Conservation (phyloP, 768 basidiomycete species). For the Cyclocybe aegerita region DNA sequence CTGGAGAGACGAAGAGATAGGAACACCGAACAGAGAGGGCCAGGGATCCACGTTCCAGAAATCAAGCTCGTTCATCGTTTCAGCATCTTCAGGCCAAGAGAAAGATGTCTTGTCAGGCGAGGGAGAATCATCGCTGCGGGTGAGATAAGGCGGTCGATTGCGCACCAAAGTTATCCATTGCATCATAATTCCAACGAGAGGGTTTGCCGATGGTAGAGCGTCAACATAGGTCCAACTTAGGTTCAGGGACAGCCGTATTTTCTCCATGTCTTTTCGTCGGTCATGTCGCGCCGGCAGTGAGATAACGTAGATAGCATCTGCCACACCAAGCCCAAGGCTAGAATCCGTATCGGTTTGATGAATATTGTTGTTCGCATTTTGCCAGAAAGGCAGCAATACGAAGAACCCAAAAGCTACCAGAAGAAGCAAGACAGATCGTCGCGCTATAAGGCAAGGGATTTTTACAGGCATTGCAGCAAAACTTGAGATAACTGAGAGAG, state of each 20-base stretch:
- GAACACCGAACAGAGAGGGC: conserved; percentile 4
- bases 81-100: conserved; percentile 38
- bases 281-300: conserved; percentile 58
- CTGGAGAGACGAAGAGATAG: conserved; percentile 5
- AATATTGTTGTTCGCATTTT: too few species aligned
- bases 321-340: conserved; percentile 29
- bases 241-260: conserved; percentile 41
- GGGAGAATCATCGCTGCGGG: background rate
- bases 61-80: conserved; percentile 24
- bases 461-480: too few species aligned
- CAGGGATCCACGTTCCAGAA: conserved; percentile 23
- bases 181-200: conserved; percentile 39
- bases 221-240: conserved; percentile 56
- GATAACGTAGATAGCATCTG: conserved; percentile 51
- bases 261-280: conserved; percentile 58
- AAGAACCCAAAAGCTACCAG: too few species aligned
- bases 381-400: too few species aligned
- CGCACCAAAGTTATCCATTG: conserved; percentile 40
- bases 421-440: too few species aligned
- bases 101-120: conserved; percentile 5
- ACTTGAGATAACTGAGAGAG: too few species aligned
- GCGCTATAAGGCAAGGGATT: too few species aligned
- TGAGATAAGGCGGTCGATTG: conserved; percentile 7
- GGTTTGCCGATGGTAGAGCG: conserved; percentile 41
- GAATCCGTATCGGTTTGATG: too few species aligned